Conservation (phyloP, 2,329 filamentous ascomycete species). For the Periconia macrospinosa region DNA sequence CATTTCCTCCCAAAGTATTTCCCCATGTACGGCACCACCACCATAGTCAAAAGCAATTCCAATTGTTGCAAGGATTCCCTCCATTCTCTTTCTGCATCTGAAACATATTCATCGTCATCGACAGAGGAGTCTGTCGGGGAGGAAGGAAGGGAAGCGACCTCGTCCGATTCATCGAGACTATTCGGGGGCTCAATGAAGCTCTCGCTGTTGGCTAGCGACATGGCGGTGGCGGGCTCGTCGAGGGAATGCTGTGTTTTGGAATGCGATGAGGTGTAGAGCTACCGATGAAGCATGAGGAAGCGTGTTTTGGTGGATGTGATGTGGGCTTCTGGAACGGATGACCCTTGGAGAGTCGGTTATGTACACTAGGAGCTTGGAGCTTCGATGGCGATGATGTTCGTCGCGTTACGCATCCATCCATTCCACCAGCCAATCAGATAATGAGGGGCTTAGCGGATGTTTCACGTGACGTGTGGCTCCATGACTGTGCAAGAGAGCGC, state of each 20-base stretch:
- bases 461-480: slow-evolving; percentile 7
- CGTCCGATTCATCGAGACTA: slow-evolving; percentile 42
- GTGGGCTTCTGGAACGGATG: background rate
- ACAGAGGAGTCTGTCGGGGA: slow-evolving; percentile 54
- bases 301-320: slow-evolving; percentile 13
- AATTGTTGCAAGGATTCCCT: slow-evolving; percentile 91
- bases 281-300: slow-evolving; percentile 22
- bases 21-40: slow-evolving; percentile 87
- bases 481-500: slow-evolving; percentile 13
- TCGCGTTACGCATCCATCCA: slow-evolving; percentile 18
- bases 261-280: slow-evolving; percentile 7
- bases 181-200: slow-evolving; percentile 39
- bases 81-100: slow-evolving; percentile 94
- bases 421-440: slow-evolving; percentile 12
- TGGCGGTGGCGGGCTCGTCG: slow-evolving; percentile 15
- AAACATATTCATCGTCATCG: slow-evolving; percentile 63
- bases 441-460: slow-evolving; percentile 22
- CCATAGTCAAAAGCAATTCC: slow-evolving; percentile 90
- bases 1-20: slow-evolving; percentile 95
- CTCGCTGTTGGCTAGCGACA: slow-evolving; percentile 41
- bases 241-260: slow-evolving; percentile 2
- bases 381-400: slow-evolving; percentile 18
- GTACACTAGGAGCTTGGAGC: slow-evolving; percentile 9
- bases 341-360: slow-evolving; percentile 2
- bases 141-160: slow-evolving; percentile 54